phyloP scores from a whole-genome alignment of 2,329 filamentous ascomycete species.

The Trichoderma sp. region DNA sequence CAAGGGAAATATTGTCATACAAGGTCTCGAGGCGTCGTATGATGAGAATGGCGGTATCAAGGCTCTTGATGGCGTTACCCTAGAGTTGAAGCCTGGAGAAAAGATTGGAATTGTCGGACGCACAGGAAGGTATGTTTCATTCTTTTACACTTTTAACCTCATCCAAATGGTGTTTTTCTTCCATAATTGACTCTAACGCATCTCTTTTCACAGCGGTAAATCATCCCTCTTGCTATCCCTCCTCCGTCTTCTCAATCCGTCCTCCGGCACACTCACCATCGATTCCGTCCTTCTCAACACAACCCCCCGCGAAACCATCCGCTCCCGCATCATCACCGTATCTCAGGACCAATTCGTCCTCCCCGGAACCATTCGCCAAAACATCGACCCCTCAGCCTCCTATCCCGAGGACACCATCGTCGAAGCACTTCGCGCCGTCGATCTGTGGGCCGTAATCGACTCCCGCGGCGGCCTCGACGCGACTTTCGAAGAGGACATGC shows the following conservation, averaged over 20 bases:
- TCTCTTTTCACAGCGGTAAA: conserved; percentile 44
- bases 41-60: conserved; percentile 11
- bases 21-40: conserved; percentile 30
- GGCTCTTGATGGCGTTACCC: conserved; percentile 44
- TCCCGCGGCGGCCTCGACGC: conserved; percentile 37
- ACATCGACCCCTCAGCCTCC: conserved; percentile 41
- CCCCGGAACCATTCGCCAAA: conserved; percentile 44
- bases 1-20: conserved; percentile 29
- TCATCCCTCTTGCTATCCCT: conserved; percentile 47
- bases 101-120: conserved; percentile 10
- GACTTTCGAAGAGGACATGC: conserved; percentile 32
- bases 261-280: conserved; percentile 38
- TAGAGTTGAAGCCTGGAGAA: conserved; percentile 1
- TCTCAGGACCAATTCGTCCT: conserved; percentile 51
- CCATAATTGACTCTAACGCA: conserved; percentile 20
- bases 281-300: conserved; percentile 42
- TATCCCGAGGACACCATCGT: conserved; percentile 37
- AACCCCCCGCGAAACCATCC: conserved; percentile 42
- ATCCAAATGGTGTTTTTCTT: not conserved
- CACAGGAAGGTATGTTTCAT: conserved; percentile 21
- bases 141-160: conserved; percentile 6
- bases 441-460: conserved; percentile 41
- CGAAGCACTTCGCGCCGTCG: conserved; percentile 41
- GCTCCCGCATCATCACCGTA: conserved; percentile 43
- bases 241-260: conserved; percentile 46